A percentile compares a stretch with the other conserved stretches of the same genome.
Conservation (phyloP, 371 early-diverging fungal genomes). For the Syncephalastrum contaminatum region DNA sequence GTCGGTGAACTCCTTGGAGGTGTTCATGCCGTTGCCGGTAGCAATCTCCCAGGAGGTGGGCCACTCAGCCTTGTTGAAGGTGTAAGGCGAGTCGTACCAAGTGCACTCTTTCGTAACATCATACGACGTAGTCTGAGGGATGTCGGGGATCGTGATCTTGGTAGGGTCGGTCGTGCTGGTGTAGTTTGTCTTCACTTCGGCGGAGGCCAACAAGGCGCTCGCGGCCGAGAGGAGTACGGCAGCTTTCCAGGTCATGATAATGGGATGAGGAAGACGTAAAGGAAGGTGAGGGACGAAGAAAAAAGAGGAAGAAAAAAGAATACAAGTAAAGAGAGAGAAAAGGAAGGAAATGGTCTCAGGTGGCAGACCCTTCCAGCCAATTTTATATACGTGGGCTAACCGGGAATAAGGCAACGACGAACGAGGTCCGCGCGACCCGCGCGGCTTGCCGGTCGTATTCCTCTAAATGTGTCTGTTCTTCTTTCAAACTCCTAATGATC, state of each 20-base stretch:
- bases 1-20: slow-evolving; percentile 23
- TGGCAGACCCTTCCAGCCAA: background rate
- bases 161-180: slow-evolving; percentile 23
- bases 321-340: slow-evolving; percentile 3
- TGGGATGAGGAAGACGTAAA: slow-evolving; percentile 9
- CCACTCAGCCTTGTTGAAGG: slow-evolving; percentile 20
- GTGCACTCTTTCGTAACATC: slow-evolving; percentile 22
- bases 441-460: no score
- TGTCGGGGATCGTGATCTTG: slow-evolving; percentile 39
- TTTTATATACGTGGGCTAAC: no score
- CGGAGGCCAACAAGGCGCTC: slow-evolving; percentile 11
- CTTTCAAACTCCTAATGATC: no score
- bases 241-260: slow-evolving; percentile 14
- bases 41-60: slow-evolving; percentile 29
- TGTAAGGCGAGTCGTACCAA: slow-evolving; percentile 14
- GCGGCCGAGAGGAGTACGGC: slow-evolving; percentile 13
- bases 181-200: slow-evolving; percentile 27
- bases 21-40: slow-evolving; percentile 34
- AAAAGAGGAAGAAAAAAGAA: background rate
- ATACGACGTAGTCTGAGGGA: slow-evolving; percentile 31
- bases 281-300: slow-evolving; percentile 11
- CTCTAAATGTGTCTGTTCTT: no score
- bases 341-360: background rate
- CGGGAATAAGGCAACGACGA: no score
- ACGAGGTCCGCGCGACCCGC: no score